Percentiles rank a stretch among this genome's conserved stretches.
Conservation (phyloP, 306 rosid species). For the Crotalaria pallida region DNA sequence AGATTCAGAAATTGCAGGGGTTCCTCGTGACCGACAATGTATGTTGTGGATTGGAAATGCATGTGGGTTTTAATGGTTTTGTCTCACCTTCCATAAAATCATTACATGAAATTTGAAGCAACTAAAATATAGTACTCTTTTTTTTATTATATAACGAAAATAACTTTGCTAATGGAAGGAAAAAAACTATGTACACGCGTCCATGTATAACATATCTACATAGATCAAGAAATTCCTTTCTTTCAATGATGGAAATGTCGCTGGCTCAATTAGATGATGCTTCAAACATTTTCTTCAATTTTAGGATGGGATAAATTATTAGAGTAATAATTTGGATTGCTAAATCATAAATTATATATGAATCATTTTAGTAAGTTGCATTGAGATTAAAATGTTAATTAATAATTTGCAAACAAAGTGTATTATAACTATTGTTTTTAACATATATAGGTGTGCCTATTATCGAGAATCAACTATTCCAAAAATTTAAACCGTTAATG, state of each 20-base stretch:
- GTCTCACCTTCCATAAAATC: slow-evolving; percentile 8
- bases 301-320: background rate
- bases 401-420: too few species aligned
- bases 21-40: slow-evolving; percentile 25
- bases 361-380: background rate
- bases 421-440: too few species aligned
- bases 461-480: too few species aligned
- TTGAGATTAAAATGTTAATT: too few species aligned
- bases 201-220: background rate
- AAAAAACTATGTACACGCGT: slow-evolving; percentile 16
- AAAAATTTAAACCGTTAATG: too few species aligned
- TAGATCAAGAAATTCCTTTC: slow-evolving; percentile 6
- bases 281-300: background rate
- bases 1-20: too few species aligned
- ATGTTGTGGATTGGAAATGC: slow-evolving; percentile 23
- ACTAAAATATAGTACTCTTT: background rate
- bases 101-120: background rate
- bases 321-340: background rate
- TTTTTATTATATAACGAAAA: background rate
- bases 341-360: background rate
- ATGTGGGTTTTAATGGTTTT: slow-evolving; percentile 39
- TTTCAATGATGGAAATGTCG: slow-evolving; percentile 3
- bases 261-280: background rate
- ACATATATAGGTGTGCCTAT: too few species aligned
- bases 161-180: background rate